Conservation (phyloP, 768 basidiomycete species). For the Fomitopsis serialis region DNA sequence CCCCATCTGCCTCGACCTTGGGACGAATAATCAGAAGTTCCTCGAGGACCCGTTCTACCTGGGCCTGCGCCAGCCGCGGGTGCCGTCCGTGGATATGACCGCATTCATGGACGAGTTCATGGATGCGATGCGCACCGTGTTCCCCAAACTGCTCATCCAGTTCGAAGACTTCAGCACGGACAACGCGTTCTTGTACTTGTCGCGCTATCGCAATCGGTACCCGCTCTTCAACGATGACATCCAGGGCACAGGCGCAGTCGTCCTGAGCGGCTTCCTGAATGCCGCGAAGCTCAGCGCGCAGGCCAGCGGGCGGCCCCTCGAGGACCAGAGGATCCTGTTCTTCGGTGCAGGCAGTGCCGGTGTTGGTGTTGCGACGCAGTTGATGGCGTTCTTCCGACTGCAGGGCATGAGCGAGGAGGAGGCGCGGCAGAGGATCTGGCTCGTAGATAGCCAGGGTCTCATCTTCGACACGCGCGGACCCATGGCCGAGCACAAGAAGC, state of each 20-base stretch:
- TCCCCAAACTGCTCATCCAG: constrained; percentile 82
- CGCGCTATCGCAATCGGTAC: constrained; percentile 68
- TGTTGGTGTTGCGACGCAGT: constrained; percentile 86
- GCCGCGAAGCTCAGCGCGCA: constrained; percentile 73
- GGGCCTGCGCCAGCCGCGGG: constrained; percentile 70
- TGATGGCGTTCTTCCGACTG: constrained; percentile 84
- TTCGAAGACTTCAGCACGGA: constrained; percentile 95
- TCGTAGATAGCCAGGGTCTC: constrained; percentile 84
- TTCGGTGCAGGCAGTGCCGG: constrained; percentile 91
- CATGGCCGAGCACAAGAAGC: constrained; percentile 81
- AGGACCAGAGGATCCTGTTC: constrained; percentile 83
- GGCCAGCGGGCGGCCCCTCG: constrained; percentile 62
- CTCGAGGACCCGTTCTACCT: constrained; percentile 88
- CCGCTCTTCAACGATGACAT: constrained; percentile 90
- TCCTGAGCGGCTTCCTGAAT: constrained; percentile 85
- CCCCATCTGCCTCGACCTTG: constrained; percentile 84
- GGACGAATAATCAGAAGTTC: constrained; percentile 78
- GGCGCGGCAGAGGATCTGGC: constrained; percentile 72
- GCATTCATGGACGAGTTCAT: constrained; percentile 95
- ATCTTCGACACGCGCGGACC: constrained; percentile 69
- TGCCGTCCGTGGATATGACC: constrained; percentile 57
- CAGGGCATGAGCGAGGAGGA: constrained; percentile 73
- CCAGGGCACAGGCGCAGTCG: constrained; percentile 86
- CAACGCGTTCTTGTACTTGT: constrained; percentile 83
- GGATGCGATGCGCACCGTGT: constrained; percentile 66